Evolutionary conservation across 108 stramenopile species (phyloP).

Genomic region (Cylindrotheca closterium): DNA sequence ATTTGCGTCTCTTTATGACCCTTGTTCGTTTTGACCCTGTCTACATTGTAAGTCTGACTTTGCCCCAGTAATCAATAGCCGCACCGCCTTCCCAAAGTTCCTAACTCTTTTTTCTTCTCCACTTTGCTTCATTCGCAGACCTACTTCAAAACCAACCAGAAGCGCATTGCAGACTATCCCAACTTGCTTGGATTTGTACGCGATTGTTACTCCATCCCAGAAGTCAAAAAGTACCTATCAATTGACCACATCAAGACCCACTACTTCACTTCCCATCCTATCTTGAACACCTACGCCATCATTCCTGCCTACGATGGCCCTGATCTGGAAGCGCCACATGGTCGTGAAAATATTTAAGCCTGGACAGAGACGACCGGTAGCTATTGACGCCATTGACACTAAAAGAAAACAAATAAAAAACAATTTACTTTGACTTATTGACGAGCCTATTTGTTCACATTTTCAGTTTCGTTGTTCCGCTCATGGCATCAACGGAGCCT

Average conservation of each 20-base stretch:
- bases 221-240: constrained; percentile 70
- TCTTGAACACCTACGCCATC: constrained; percentile 58
- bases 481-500: constrained; percentile 2
- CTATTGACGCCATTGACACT: too few relatives aligned
- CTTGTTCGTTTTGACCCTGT: constrained; percentile 89
- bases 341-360: background rate
- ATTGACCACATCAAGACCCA: constrained; percentile 93
- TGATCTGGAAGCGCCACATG: constrained; percentile 8
- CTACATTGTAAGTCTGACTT: too few relatives aligned
- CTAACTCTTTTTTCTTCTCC: too few relatives aligned
- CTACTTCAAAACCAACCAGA: constrained; percentile 93
- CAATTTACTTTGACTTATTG: too few relatives aligned
- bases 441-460: too few relatives aligned
- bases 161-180: constrained; percentile 60
- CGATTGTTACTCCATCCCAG: constrained; percentile 86
- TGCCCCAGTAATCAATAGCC: too few relatives aligned
- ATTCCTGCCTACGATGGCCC: constrained; percentile 40
- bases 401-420: too few relatives aligned
- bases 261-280: constrained; percentile 79
- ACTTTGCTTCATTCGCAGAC: too few relatives aligned
- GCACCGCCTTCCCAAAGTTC: too few relatives aligned
- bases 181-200: constrained; percentile 78
- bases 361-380: too few relatives aligned
- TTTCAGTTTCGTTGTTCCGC: too few relatives aligned
- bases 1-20: constrained; percentile 89